These are phyloP conservation scores for Pestalotiopsis fici DNA, from an alignment of 2,329 filamentous ascomycete species.

Conservation along the genomic window DNA sequence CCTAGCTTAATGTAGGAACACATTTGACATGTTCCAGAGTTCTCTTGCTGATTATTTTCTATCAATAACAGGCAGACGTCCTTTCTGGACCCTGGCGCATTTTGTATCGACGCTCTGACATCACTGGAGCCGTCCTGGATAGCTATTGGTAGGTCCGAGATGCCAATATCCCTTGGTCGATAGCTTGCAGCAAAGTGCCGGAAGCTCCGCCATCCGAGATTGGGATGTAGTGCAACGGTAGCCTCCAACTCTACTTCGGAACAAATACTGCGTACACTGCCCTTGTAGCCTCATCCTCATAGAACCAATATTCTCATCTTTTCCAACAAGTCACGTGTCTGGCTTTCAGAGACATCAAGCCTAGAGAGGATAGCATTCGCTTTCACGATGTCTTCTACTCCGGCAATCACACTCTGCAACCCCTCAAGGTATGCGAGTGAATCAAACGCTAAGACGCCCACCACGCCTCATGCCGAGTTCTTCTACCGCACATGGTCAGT, in stretches of 20 bases:
- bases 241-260: neutral
- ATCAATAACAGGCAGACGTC: no score
- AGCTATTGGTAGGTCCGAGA: neutral
- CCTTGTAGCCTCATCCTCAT: neutral
- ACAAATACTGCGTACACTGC: neutral
- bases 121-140: neutral
- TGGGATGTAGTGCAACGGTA: neutral
- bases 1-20: no score
- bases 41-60: no score
- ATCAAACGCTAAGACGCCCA: slow-evolving; percentile 29
- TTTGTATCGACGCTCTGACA: neutral
- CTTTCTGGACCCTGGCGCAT: neutral
- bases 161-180: neutral
- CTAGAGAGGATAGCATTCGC: no score
- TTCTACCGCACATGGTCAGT: slow-evolving; percentile 71
- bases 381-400: neutral
- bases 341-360: neutral
- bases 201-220: slow-evolving; percentile 5
- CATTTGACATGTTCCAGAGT: no score
- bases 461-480: slow-evolving; percentile 55
- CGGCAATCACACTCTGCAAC: slow-evolving; percentile 10
- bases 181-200: slow-evolving; percentile 8
- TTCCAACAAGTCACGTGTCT: neutral
- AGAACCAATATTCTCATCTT: neutral
- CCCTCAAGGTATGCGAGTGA: slow-evolving; percentile 49